These are phyloP conservation scores for Hypericum perforatum DNA, from an alignment of 345 rosid genomes.

Conservation along the genomic window DNA sequence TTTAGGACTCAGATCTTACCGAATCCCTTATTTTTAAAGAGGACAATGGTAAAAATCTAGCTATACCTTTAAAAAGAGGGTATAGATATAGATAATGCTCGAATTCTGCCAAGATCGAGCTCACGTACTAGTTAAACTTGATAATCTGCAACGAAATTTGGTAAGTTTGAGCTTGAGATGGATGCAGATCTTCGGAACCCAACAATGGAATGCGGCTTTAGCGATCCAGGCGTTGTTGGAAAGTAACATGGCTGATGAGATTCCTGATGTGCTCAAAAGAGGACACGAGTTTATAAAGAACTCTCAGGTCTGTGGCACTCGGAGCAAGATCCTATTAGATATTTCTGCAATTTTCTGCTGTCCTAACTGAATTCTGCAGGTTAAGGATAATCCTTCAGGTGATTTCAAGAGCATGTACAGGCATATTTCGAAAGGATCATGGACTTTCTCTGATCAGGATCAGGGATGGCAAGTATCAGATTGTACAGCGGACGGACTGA, in stretches of 20 bases:
- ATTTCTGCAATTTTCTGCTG: background rate
- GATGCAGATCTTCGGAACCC: slow-evolving; percentile 70
- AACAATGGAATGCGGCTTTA: slow-evolving; percentile 65
- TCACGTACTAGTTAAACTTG: too few relatives aligned
- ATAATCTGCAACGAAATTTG: too few relatives aligned
- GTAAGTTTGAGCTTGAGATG: background rate
- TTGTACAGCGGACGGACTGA: slow-evolving; percentile 56
- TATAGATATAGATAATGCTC: too few relatives aligned
- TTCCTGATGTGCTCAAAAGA: slow-evolving; percentile 43
- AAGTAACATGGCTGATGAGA: slow-evolving; percentile 40
- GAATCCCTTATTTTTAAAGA: too few relatives aligned
- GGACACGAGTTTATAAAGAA: slow-evolving; percentile 69
- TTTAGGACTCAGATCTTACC: too few relatives aligned
- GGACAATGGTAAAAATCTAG: too few relatives aligned
- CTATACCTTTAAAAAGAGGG: too few relatives aligned
- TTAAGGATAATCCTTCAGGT: slow-evolving; percentile 51
- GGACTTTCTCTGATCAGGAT: slow-evolving; percentile 63
- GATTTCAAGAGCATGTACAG: slow-evolving; percentile 41
- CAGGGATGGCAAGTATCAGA: slow-evolving; percentile 67
- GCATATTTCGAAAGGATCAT: slow-evolving; percentile 50
- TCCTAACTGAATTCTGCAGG: slow-evolving; percentile 20
- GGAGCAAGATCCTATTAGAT: background rate
- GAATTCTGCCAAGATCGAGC: too few relatives aligned
- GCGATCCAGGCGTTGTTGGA: slow-evolving; percentile 72
- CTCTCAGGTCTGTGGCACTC: slow-evolving; percentile 46